phyloP scores from a whole-genome alignment of 257 asterid genomes.

The Solanum chilense region DNA sequence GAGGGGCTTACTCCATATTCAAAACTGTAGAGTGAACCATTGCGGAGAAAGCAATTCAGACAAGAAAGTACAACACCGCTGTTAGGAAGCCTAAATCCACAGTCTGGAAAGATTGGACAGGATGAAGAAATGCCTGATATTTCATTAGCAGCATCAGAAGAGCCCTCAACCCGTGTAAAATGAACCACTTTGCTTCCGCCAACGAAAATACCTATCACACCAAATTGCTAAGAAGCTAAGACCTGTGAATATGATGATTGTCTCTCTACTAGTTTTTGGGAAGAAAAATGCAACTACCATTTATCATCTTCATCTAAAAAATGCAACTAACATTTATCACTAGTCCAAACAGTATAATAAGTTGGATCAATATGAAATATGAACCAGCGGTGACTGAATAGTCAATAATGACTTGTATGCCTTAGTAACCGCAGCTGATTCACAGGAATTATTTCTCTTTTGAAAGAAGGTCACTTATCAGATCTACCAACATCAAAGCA shows the following conservation, averaged over 20 bases:
- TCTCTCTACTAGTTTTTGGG: not conserved
- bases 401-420: not conserved
- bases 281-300: not conserved
- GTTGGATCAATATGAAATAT: not conserved
- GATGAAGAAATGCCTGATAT: constrained; percentile 16
- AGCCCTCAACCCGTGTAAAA: constrained; percentile 48
- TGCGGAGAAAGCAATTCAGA: constrained; percentile 68
- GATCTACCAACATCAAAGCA: not conserved
- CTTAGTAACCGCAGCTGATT: not conserved
- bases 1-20: constrained; percentile 72
- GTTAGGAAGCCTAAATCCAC: constrained; percentile 71
- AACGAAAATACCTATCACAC: constrained; percentile 57
- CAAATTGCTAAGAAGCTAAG: not conserved
- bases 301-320: not conserved
- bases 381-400: not conserved
- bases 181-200: constrained; percentile 93
- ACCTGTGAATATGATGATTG: not conserved
- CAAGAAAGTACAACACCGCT: constrained; percentile 81
- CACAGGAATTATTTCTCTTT: not conserved
- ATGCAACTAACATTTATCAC: not conserved
- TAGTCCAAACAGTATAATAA: not conserved
- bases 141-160: constrained; percentile 22
- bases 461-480: not conserved
- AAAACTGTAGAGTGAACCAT: constrained; percentile 59
- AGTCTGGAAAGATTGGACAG: constrained; percentile 70